These are phyloP conservation scores for Delonix regia DNA, from an alignment of 306 rosid genomes.

Conservation along the genomic window DNA sequence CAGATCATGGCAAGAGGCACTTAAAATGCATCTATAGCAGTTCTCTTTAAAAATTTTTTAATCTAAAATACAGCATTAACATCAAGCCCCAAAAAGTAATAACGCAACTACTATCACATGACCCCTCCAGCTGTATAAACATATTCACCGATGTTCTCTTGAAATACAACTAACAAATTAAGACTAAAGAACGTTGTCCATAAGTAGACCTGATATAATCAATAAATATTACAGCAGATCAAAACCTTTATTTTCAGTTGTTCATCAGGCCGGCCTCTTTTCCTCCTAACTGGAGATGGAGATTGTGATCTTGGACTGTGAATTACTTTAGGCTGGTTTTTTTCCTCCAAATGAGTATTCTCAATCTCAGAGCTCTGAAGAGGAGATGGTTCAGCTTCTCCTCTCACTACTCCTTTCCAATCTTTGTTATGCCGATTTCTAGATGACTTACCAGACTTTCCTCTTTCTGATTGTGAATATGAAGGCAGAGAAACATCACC, in stretches of 20 bases:
- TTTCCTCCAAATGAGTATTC: slow-evolving; percentile 45
- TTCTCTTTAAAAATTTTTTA: background rate
- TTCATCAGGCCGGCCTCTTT: slow-evolving; percentile 74
- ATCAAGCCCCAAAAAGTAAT: background rate
- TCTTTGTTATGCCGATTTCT: slow-evolving; percentile 73
- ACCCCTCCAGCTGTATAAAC: slow-evolving; percentile 8
- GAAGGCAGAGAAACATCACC: slow-evolving; percentile 43
- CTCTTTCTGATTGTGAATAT: slow-evolving; percentile 61
- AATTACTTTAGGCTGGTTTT: slow-evolving; percentile 38
- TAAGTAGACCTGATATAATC: slow-evolving; percentile 17
- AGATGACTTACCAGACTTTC: slow-evolving; percentile 49
- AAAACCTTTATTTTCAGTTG: slow-evolving; percentile 64
- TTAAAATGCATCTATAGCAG: slow-evolving; percentile 18
- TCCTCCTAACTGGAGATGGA: slow-evolving; percentile 58
- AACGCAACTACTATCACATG: background rate
- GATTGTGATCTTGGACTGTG: slow-evolving; percentile 55
- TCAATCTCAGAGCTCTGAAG: slow-evolving; percentile 62
- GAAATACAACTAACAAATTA: background rate
- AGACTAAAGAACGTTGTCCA: background rate
- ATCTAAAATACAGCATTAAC: background rate
- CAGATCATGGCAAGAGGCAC: slow-evolving; percentile 23
- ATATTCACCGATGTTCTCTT: background rate
- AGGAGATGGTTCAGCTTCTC: slow-evolving; percentile 68
- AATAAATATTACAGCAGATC: slow-evolving; percentile 16
- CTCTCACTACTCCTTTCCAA: slow-evolving; percentile 76